A percentile compares a stretch with the other conserved stretches of the same genome.
Evolutionary conservation across 2,329 filamentous ascomycete species (phyloP).

Genomic region (Fusarium robinianum): DNA sequence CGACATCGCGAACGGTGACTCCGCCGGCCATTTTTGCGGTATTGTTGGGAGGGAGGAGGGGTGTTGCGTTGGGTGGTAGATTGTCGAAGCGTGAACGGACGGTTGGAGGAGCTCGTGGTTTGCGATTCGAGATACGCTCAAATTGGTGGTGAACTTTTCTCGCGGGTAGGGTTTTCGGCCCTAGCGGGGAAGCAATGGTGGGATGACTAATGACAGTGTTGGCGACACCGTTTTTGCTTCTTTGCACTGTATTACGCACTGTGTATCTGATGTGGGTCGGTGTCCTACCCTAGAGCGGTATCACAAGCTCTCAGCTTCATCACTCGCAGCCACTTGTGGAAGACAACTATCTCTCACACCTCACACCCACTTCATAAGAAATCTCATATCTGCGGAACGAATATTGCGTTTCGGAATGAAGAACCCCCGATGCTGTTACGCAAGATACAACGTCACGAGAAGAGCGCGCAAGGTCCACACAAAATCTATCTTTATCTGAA

Average conservation of each 20-base stretch:
- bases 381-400: no score
- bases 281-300: no score
- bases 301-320: no score
- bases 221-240: not conserved
- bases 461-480: no score
- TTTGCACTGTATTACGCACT: slow-evolving; percentile 6
- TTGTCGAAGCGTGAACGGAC: slow-evolving; percentile 39
- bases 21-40: slow-evolving; percentile 79
- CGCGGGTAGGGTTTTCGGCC: slow-evolving; percentile 41
- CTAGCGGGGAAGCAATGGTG: slow-evolving; percentile 29
- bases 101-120: slow-evolving; percentile 27
- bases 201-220: slow-evolving; percentile 35
- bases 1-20: slow-evolving; percentile 82
- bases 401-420: no score
- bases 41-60: slow-evolving; percentile 39
- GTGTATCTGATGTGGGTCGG: slow-evolving; percentile 2
- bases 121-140: slow-evolving; percentile 18
- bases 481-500: no score
- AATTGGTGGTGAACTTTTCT: slow-evolving; percentile 37
- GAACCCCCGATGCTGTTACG: no score
- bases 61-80: slow-evolving; percentile 41
- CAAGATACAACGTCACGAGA: no score
- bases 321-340: no score
- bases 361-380: no score
- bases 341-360: no score